phyloP scores from a whole-genome alignment of 2,329 filamentous ascomycete species.

The Westerdykella ornata region DNA sequence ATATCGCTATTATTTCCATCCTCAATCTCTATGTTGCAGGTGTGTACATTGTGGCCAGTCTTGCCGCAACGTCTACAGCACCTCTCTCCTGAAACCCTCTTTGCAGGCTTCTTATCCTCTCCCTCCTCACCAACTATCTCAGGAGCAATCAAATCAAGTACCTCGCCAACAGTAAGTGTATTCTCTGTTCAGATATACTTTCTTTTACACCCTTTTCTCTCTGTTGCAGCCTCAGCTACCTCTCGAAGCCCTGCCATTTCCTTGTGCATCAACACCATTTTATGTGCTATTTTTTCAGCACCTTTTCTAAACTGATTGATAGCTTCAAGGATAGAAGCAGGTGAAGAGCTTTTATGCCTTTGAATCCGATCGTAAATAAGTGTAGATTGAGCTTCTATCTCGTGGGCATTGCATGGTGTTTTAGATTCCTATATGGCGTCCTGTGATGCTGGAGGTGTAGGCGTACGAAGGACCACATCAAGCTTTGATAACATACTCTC shows the following conservation, averaged over 20 bases:
- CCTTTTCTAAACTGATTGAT: slow-evolving; percentile 6
- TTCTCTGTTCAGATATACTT: slow-evolving; percentile 3
- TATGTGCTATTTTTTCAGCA: slow-evolving; percentile 7
- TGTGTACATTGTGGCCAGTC: slow-evolving; percentile 7
- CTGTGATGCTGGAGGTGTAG: slow-evolving; percentile 2
- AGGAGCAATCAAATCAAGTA: slow-evolving; percentile 5
- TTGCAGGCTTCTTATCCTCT: too few species aligned
- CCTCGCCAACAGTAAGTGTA: slow-evolving; percentile 2
- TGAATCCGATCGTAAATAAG: slow-evolving; percentile 5
- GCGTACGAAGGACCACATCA: slow-evolving; percentile 8
- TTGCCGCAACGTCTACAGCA: slow-evolving; percentile 7
- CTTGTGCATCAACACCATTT: slow-evolving; percentile 6
- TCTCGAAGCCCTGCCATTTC: slow-evolving; percentile 3
- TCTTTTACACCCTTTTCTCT: slow-evolving; percentile 2
- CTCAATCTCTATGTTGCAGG: slow-evolving; percentile 7
- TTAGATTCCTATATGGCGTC: slow-evolving; percentile 3
- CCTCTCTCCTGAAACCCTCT: slow-evolving; percentile 6
- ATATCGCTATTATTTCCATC: slow-evolving; percentile 7
- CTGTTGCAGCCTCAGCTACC: slow-evolving; percentile 3
- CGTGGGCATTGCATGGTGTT: slow-evolving; percentile 6
- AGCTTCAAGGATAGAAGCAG: slow-evolving; percentile 6
- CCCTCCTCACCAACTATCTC: slow-evolving; percentile 2
- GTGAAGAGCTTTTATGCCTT: slow-evolving; percentile 4
- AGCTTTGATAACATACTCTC: slow-evolving; percentile 24
- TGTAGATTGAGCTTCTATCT: slow-evolving; percentile 5